Evolutionary conservation across 331 rosid species (phyloP), one percentile per base, ranked within the genome.

Genomic region (Spiraea crenata): DNA sequence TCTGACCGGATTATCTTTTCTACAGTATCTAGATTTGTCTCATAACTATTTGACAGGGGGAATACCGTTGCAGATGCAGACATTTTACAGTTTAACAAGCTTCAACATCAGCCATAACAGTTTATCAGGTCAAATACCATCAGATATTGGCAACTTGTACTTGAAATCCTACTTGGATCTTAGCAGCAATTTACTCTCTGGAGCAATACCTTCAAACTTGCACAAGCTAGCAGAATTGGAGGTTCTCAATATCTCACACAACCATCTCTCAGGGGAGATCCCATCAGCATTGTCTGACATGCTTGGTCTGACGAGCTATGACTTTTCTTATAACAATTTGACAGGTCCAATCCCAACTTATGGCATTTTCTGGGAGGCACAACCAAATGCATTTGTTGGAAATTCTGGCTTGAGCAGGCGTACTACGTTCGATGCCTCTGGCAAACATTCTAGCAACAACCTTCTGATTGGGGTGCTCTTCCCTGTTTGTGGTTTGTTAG

Each of bases 311-410:
- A 34, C 19, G 38, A 57, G 79, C 7, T 40, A 80, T 1, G 88
- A 90, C 67, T 87, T 85, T 75, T 87, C 93, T 41, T 74, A 84
- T 65, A 90, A 85, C 56, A 76, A 82, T 31, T 77, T 87, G 63
- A 72, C 71, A 1, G 93, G 93, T 73, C 40, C 64, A 4, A 75
- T 90, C 79, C 93, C 89, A 50, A 57, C 45, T 4, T 55, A 75
- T 4, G 54, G 54, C 44, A 13, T 69, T 72, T 89, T 78, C 72
- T 11, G 63, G 54, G 12, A 35, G 19, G 19, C 0, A 4, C 1
- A 11, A 20, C 7, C 6, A 56, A 57, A 15, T 57, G 5, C 63
- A 7, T 13, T 34, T 57, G 3, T 34, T 6, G 42, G 63, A 31
- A 34, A 34, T 16, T 3, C 5, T 57, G 63, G 63, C 17, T 57